Evolutionary conservation across 1,284 basidiomycete genomes (phyloP), one percentile per base, ranked within the genome.

Genomic region (Puccinia horiana): DNA sequence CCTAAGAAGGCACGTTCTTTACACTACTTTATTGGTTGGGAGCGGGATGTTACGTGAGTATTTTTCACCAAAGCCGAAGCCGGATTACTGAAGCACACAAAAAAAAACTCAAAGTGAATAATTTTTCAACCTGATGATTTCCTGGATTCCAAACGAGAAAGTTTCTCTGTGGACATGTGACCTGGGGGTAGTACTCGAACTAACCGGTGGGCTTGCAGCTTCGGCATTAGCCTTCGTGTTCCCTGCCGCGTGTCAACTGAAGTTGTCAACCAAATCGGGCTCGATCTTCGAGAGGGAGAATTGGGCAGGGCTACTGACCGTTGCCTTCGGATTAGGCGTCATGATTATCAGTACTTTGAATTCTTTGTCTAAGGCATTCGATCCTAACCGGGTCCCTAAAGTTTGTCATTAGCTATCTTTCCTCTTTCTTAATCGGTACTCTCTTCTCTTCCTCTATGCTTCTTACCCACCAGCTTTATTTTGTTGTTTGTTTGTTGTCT

Each of bases 101-200:
- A 20, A 42, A 35, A 35, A 26, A 61, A 32, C 26, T 4, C 4
- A 5, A 32, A 61, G 16, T 32, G 35, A 29, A 42, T 23, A 26
- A 61, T n/a, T 58, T n/a, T 3, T 23, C 26, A 29, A 75, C 47
- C 26, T 42, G 54, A 26, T 29, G 6, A 58, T n/a, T 29, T 52
- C 32, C 9, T 42, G 9, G 29, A 69, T 16, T 18, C 3, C 1
- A 83, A n/a, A 44, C 11, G 29, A n/a, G 16, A 23, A 29, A 94
- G 94, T 99, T 80, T 91, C 95, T 12, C 90, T 99, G 73, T 89
- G 95, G 70, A 98, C 96, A 0, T 98, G 96, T 87, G 96, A 99
- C 87, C 90, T 99, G 18, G 97, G 97, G 49, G 93, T 98, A 54
- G 97, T 98, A 88, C 91, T 99, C 54, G 97, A 99, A 88, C 93